phyloP scores from a whole-genome alignment of 2,329 filamentous ascomycete genomes.

The Calcarisporium arbuscula region DNA sequence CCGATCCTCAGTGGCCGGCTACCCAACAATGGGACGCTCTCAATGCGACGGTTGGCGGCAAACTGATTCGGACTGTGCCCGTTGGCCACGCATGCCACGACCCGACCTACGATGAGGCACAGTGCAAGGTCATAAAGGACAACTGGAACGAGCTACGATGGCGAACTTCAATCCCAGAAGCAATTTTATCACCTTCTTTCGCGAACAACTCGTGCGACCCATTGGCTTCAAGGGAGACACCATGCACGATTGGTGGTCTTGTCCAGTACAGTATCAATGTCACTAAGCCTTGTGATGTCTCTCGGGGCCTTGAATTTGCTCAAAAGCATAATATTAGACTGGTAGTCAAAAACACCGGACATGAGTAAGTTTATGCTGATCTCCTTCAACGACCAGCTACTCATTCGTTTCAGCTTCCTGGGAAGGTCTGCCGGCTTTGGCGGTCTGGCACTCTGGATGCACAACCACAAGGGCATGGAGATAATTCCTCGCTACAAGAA shows the following conservation, averaged over 20 bases:
- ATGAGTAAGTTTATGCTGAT: constrained; percentile 15
- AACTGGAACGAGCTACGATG: too few relatives aligned
- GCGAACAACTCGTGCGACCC: constrained; percentile 6
- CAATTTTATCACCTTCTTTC: constrained; percentile 5
- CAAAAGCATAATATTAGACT: constrained; percentile 35
- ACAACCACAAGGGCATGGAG: constrained; percentile 32
- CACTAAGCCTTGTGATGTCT: neutral
- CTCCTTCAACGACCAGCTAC: neutral
- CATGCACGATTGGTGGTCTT: constrained; percentile 1
- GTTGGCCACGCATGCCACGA: constrained; percentile 44
- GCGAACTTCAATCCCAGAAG: constrained; percentile 2
- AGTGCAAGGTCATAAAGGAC: constrained; percentile 29
- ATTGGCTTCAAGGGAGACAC: neutral
- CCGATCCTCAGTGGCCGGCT: constrained; percentile 48
- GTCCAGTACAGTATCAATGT: constrained; percentile 11
- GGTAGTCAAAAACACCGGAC: constrained; percentile 24
- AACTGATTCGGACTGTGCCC: constrained; percentile 44
- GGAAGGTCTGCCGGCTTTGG: constrained; percentile 33
- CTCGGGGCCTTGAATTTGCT: constrained; percentile 23
- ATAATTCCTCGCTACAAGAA: constrained; percentile 32
- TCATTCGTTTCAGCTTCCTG: constrained; percentile 17
- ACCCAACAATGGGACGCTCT: constrained; percentile 39
- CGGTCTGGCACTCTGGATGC: constrained; percentile 32
- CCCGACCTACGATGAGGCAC: constrained; percentile 32
- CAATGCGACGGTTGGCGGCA: constrained; percentile 45